Evolutionary conservation across 495 filamentous ascomycete genomes (phyloP).

Genomic region (Penicillium cataractarum): DNA sequence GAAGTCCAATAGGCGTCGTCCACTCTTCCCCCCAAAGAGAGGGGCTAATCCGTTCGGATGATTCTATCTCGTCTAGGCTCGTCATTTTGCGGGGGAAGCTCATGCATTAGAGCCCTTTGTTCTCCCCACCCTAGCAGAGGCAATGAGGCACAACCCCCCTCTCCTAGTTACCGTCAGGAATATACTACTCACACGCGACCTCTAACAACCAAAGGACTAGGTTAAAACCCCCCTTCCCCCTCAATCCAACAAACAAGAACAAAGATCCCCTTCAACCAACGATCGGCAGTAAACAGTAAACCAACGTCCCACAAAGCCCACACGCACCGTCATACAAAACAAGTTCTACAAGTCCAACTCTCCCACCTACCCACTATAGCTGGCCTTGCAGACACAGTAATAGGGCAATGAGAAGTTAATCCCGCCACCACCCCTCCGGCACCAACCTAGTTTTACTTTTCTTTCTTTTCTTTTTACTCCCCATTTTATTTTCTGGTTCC

Average conservation of each 20-base stretch:
- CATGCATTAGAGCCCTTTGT: conserved; percentile 1
- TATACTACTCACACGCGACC: background rate
- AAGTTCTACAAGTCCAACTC: background rate
- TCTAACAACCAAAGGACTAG: background rate
- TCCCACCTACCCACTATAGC: no score
- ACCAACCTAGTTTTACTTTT: conserved; percentile 13
- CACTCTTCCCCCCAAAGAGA: background rate
- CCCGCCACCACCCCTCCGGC: conserved; percentile 6
- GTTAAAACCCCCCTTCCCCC: background rate
- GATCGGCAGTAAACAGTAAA: background rate
- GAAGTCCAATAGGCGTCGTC: background rate
- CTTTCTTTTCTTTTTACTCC: background rate
- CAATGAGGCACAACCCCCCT: no score
- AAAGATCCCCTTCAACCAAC: background rate
- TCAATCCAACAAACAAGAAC: background rate
- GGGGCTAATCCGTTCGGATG: conserved; percentile 5
- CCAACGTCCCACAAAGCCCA: background rate
- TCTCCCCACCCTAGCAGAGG: background rate
- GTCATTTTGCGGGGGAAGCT: conserved; percentile 18
- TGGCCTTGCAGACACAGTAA: no score
- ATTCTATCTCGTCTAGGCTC: conserved; percentile 4
- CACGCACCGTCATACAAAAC: conserved; percentile 5
- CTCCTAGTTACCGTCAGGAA: background rate
- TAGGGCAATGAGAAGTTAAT: background rate
- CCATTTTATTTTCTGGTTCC: background rate